Base-by-base conservation (phyloP, 805 yeast species). In the Yarrowia keelungensis region DNA sequence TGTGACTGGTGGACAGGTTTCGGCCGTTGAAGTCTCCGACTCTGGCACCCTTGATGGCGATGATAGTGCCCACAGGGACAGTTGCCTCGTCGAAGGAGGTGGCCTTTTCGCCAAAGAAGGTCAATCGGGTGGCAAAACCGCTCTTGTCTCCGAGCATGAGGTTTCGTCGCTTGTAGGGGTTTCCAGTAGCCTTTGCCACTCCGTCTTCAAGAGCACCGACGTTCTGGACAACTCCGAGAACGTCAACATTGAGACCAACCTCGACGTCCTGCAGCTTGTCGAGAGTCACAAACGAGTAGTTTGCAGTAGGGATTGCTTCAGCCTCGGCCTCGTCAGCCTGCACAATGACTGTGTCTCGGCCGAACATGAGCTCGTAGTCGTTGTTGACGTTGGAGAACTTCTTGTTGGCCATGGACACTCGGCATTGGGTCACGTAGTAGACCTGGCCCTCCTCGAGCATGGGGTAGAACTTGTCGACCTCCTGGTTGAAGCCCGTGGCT, bases 81-180 rank as follows among this genome's bases (percentile, higher is more conserved):
- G 50, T 68, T 9, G 70, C 54, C 19, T 94, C 97, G 70, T 80
- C 82, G 75, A 95, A 95, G 62, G 90, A 92, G 26, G 87, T 78
- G 3, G 99, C 98, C 68, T 87, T 84, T 71, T 89, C 87, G 74
- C 93, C 94, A 98, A 99, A 95, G 71, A 95, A 80, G 1, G 97
- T 97, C 62, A 92, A 86, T 22, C 85, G 83, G 53, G 93, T 86
- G 3, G 92, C 87, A 74, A 84, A 86, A 54, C 88, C 89, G 7
- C 96, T 82, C 73, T 91, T 91, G 77, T 95, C 99, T 42, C 92
- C 98, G 70, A 95, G 81, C 2, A 85, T 82, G 58, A 95, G 83
- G 76, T 94, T 97, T 79, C 99, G 90, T 81, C 97, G 90, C 77
- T 92, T 95, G 77, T 89, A 94, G 1, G 94, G 91, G 76, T 91